phyloP scores from a whole-genome alignment of 805 yeast species.

The Ogataea kodamae region DNA sequence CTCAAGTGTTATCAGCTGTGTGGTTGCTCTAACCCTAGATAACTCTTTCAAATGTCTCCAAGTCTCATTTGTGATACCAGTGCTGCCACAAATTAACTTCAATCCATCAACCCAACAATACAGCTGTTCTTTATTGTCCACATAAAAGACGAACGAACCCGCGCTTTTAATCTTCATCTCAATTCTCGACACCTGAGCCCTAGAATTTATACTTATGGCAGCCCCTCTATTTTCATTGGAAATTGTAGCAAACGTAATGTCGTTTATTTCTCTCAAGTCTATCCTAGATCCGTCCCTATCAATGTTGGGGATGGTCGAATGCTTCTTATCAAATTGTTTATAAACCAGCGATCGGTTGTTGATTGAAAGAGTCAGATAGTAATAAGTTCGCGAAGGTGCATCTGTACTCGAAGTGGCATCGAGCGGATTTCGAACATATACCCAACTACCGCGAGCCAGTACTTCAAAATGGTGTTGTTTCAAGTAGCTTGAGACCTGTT shows the following conservation, averaged over 20 bases:
- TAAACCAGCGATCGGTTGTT: constrained; percentile 58
- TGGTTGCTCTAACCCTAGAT: no score
- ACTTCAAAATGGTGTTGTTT: constrained; percentile 71
- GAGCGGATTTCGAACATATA: constrained; percentile 56
- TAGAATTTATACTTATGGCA: constrained; percentile 53
- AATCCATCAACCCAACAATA: constrained; percentile 80
- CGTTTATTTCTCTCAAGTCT: constrained; percentile 48
- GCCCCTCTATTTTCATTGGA: constrained; percentile 36
- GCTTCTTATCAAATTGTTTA: constrained; percentile 52
- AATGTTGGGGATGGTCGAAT: constrained; percentile 49
- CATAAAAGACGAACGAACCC: constrained; percentile 52
- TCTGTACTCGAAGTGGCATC: no score
- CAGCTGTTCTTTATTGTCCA: constrained; percentile 66
- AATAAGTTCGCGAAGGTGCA: constrained; percentile 30
- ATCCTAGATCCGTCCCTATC: constrained; percentile 55
- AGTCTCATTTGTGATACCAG: no score
- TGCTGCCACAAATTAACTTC: constrained; percentile 44
- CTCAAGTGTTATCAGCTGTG: no score
- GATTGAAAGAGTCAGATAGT: constrained; percentile 62
- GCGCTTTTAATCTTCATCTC: constrained; percentile 19
- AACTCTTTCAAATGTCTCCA: no score
- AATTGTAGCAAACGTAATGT: constrained; percentile 49
- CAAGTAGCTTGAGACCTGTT: constrained; percentile 67
- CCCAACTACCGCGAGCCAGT: constrained; percentile 79
- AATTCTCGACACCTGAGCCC: constrained; percentile 33